A percentile compares a stretch with the other conserved stretches of the same genome.
Conservation (phyloP, 176 grass and related monocot species). For the Metroxylon sagu region DNA sequence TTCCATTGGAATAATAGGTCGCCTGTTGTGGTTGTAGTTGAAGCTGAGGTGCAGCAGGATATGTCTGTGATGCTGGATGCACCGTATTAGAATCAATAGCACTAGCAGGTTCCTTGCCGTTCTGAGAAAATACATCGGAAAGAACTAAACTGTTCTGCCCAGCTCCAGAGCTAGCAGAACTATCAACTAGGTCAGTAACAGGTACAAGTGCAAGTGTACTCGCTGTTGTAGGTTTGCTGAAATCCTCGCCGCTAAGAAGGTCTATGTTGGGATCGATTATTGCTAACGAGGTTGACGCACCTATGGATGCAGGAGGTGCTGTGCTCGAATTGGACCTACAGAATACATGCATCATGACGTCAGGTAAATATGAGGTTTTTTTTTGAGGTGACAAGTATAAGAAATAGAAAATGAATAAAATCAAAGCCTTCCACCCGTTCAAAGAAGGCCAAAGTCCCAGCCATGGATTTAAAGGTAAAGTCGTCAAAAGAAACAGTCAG, state of each 20-base stretch:
- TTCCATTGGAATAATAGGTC: conserved; percentile 37
- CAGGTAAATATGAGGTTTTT: no score
- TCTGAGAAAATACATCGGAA: conserved; percentile 72
- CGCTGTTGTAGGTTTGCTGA: conserved; percentile 55
- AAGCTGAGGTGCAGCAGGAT: conserved; percentile 8
- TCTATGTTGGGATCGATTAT: conserved; percentile 47
- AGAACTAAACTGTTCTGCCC: conserved; percentile 72
- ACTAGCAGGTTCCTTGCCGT: conserved; percentile 28
- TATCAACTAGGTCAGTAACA: conserved; percentile 32
- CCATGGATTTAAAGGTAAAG: no score
- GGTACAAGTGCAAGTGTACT: conserved; percentile 62
- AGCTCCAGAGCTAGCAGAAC: conserved; percentile 25
- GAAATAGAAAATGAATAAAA: no score
- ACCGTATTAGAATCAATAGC: conserved; percentile 32
- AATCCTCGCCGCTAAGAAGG: conserved; percentile 82
- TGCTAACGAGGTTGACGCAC: conserved; percentile 20
- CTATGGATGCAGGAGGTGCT: conserved; percentile 42
- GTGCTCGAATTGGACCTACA: conserved; percentile 39
- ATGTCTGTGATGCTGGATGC: conserved; percentile 41
- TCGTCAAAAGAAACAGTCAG: no score
- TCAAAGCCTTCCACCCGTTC: no score
- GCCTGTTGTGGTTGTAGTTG: conserved; percentile 27
- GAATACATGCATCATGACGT: not conserved
- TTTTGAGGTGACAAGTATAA: no score
- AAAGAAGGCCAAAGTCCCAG: no score